Evolutionary conservation across 352 stramenopile species (phyloP).

Genomic region (Globisporangium iwayamae): DNA sequence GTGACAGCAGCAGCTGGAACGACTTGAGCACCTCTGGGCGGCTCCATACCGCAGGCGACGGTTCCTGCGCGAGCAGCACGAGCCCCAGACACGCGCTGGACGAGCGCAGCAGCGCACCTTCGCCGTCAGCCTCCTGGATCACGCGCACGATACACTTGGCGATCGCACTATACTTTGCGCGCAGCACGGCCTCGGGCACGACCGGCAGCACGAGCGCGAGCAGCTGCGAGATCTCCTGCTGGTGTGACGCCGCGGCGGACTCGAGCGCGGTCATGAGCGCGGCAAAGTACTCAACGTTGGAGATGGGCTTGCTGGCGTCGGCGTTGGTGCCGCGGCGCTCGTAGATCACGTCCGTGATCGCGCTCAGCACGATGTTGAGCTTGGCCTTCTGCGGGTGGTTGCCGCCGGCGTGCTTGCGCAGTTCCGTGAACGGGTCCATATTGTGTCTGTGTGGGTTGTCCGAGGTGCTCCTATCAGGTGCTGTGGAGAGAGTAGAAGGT

Average conservation of each 20-base stretch:
- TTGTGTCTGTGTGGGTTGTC: slow-evolving; percentile 1
- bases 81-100: slow-evolving; percentile 60
- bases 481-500: neutral
- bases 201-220: slow-evolving; percentile 73
- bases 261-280: slow-evolving; percentile 86
- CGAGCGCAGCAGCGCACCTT: slow-evolving; percentile 60
- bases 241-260: slow-evolving; percentile 61
- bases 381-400: slow-evolving; percentile 80
- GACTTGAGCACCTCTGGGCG: slow-evolving; percentile 66
- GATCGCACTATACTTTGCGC: slow-evolving; percentile 73
- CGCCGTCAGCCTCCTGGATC: slow-evolving; percentile 62
- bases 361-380: slow-evolving; percentile 81
- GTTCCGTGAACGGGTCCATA: slow-evolving; percentile 78
- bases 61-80: slow-evolving; percentile 68
- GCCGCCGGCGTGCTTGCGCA: slow-evolving; percentile 74
- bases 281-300: slow-evolving; percentile 85
- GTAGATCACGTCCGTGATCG: slow-evolving; percentile 82
- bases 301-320: slow-evolving; percentile 34
- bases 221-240: slow-evolving; percentile 74
- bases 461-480: slow-evolving; percentile 1
- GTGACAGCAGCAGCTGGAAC: slow-evolving; percentile 75
- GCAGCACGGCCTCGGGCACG: slow-evolving; percentile 70
- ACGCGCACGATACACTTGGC: slow-evolving; percentile 67
- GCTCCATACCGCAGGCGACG: slow-evolving; percentile 51
- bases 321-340: slow-evolving; percentile 42